Evolutionary conservation across 2,329 filamentous ascomycete species (phyloP).

Genomic region (Clarireedia sp.): DNA sequence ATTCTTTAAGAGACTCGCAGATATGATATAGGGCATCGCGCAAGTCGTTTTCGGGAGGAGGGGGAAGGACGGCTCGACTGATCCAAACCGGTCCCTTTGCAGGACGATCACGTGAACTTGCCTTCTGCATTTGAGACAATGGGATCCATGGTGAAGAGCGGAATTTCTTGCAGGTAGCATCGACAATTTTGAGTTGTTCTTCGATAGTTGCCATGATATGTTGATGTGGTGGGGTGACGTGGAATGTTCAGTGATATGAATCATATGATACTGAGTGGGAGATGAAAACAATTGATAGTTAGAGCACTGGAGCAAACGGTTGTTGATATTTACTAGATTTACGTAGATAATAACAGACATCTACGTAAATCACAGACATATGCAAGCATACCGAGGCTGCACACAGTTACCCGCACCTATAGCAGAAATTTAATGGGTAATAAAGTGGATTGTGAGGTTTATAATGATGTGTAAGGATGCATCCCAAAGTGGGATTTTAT

Average conservation of each 20-base stretch:
- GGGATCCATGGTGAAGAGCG: not conserved
- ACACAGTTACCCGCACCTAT: not conserved
- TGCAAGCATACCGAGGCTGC: not conserved
- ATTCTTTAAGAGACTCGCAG: not conserved
- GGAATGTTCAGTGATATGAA: not conserved
- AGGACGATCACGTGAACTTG: not conserved
- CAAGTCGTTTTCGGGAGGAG: not conserved
- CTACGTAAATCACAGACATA: not conserved
- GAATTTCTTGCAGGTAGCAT: not conserved
- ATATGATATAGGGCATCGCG: not conserved
- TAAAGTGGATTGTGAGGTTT: too few species aligned
- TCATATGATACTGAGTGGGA: not conserved
- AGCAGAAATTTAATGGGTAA: too few species aligned
- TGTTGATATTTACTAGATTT: not conserved
- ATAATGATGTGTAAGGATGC: too few species aligned
- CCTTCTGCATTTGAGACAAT: not conserved
- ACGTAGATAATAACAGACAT: not conserved
- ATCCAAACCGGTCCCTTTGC: not conserved
- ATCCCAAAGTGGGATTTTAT: too few species aligned
- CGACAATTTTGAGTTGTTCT: not conserved
- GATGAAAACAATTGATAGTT: not conserved
- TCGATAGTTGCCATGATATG: not conserved
- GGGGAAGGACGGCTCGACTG: not conserved
- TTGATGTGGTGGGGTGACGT: not conserved
- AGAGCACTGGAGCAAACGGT: not conserved